Base-by-base conservation (phyloP, 257 asterid genomes). In the Linderniella brevidens region DNA sequence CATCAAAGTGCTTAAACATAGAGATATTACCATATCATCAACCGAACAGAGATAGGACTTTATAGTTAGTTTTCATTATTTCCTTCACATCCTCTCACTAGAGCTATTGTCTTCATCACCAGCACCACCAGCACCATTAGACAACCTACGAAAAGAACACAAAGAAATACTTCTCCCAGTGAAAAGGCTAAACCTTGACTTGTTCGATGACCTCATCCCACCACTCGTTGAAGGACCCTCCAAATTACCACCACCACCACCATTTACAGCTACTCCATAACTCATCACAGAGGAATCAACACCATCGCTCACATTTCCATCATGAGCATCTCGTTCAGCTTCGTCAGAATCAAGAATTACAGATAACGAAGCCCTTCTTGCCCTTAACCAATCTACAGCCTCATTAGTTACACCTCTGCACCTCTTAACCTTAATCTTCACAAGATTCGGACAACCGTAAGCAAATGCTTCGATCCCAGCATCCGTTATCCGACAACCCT, bases 401-500 rank as follows among this genome's bases (percentile, higher is more conserved):
- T 69, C 80, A 13, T 70, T 51, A 0, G 84, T 74, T 3, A 78
- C 80, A 8, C 70, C 70, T 52, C 67, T 75, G 38, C 90, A 78
- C 58, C 75, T 78, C 68, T 69, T 78, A 35, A 78, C 80, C 58
- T 78, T 78, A n/a, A 78, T 75, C 52, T 78, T 78, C 55, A 74
- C 88, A 60, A 78, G 60, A 68, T 74, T 78, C 1, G 88, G 88
- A 48, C 83, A 74, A 15, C 82, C 80, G 64, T 50, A 70, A 4
- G 84, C 90, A 13, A 75, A 75, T 7, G 78, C 56, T 53, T 61
- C 70, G 15, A 78, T 75, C 57, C 90, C 90, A 10, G 68, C 53
- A 67, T 78, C 80, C 0, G 84, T 66, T 48, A 78, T 65, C 4
- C 62, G 71, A 48, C 90, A 78, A 13, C 80, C 82, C 68, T 75